phyloP scores from a whole-genome alignment of 2,329 filamentous ascomycete genomes.

The Beauveria pseudobassiana region DNA sequence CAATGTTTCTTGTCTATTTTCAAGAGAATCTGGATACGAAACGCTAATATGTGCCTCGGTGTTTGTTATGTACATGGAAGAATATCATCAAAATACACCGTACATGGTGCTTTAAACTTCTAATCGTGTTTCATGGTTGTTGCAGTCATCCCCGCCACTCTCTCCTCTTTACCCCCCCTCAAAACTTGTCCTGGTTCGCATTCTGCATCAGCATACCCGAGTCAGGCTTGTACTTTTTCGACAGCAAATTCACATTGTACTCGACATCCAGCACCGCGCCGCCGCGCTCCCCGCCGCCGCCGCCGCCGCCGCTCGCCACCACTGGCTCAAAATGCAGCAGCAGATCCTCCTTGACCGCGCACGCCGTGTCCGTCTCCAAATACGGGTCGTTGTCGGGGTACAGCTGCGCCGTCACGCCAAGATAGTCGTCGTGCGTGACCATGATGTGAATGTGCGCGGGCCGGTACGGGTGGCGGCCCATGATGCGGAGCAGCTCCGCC shows the following conservation, averaged over 20 bases:
- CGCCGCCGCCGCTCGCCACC: not conserved
- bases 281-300: not conserved
- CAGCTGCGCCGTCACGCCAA: not conserved
- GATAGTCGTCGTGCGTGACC: not conserved
- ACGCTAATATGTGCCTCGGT: no score
- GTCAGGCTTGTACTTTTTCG: slow-evolving; percentile 2
- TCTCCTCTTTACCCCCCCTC: not conserved
- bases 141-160: no score
- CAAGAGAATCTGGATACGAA: no score
- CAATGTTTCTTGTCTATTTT: no score
- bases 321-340: not conserved
- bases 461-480: not conserved
- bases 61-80: no score
- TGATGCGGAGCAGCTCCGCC: not conserved
- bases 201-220: slow-evolving; percentile 1
- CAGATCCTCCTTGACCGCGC: slow-evolving; percentile 2
- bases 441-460: slow-evolving; percentile 4
- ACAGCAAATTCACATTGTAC: not conserved
- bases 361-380: not conserved
- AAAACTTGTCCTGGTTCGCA: slow-evolving; percentile 1
- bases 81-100: no score
- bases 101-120: no score
- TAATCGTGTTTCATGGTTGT: no score
- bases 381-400: not conserved
- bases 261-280: not conserved